Evolutionary conservation across 495 filamentous ascomycete genomes (phyloP).

Genomic region (Penicillium robsamsonii): DNA sequence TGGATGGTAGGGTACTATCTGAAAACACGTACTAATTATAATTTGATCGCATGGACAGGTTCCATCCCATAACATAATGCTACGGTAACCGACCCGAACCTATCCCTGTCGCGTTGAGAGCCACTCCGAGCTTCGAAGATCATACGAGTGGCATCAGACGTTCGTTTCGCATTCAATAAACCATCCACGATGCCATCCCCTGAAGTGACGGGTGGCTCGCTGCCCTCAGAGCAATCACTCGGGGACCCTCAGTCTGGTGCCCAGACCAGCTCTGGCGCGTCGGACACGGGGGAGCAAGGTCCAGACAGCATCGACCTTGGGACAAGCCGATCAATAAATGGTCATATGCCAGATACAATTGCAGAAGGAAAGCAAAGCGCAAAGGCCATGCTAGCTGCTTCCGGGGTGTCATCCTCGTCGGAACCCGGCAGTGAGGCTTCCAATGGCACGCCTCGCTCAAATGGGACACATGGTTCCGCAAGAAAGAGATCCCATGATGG

Average conservation of each 20-base stretch:
- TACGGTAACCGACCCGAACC: conserved; percentile 24
- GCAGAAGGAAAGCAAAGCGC: conserved; percentile 58
- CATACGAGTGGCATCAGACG: conserved; percentile 22
- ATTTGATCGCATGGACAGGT: conserved; percentile 18
- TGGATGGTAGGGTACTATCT: not conserved
- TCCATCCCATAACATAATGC: conserved; percentile 44
- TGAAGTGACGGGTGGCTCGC: conserved; percentile 24
- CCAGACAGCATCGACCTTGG: conserved; percentile 25
- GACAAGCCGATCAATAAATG: conserved; percentile 30
- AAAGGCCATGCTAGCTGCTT: conserved; percentile 54
- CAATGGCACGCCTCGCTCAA: conserved; percentile 34
- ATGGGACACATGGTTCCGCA: conserved; percentile 43
- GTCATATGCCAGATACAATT: conserved; percentile 37
- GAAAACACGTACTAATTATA: conserved; percentile 9
- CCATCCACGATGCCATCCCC: conserved; percentile 41
- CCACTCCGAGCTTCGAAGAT: conserved; percentile 19
- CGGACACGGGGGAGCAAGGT: conserved; percentile 26
- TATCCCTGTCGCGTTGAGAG: conserved; percentile 27
- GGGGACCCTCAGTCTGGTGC: conserved; percentile 27
- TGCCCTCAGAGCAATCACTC: conserved; percentile 27
- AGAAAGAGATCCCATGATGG: conserved; percentile 62
- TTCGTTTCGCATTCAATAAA: conserved; percentile 10
- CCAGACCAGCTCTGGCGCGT: conserved; percentile 28
- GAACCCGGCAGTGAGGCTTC: conserved; percentile 26
- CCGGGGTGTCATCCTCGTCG: conserved; percentile 34